Evolutionary conservation across 192 early-diverging fungal species (phyloP).

Genomic region (Dispira parvispora): DNA sequence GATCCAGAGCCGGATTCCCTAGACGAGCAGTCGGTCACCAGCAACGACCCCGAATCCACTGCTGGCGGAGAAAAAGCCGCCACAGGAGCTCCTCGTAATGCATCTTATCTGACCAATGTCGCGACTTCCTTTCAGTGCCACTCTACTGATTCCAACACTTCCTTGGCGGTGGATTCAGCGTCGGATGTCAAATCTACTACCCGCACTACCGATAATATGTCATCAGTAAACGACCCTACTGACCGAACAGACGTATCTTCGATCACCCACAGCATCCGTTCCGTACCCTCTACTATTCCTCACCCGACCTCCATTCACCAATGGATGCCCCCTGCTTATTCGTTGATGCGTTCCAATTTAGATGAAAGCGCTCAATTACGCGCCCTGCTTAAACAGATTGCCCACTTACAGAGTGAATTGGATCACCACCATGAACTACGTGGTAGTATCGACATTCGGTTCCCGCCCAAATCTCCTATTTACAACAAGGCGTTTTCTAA

Average conservation of each 20-base stretch:
- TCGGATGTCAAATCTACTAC: background rate
- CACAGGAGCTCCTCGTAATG: background rate
- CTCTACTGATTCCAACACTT: constrained; percentile 3
- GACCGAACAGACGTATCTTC: background rate
- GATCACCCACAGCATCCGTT: background rate
- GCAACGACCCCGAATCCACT: background rate
- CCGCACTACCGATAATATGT: background rate
- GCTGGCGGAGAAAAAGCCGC: background rate
- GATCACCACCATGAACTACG: constrained; percentile 48
- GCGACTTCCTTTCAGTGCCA: background rate
- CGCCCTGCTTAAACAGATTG: constrained; percentile 41
- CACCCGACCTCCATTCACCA: constrained; percentile 20
- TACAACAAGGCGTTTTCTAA: constrained; percentile 50
- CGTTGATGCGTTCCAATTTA: constrained; percentile 29
- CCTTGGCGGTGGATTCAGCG: background rate
- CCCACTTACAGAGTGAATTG: constrained; percentile 47
- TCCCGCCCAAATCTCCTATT: constrained; percentile 36
- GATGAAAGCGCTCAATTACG: constrained; percentile 38
- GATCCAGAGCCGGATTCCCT: constrained; percentile 5
- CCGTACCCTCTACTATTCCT: background rate
- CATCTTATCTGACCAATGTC: background rate
- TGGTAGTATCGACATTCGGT: constrained; percentile 33
- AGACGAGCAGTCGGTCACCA: background rate
- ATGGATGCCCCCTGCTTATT: constrained; percentile 30
- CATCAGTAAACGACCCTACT: background rate